Conservation (phyloP, 805 yeast genomes). For the Myxozyma melibiosi region DNA sequence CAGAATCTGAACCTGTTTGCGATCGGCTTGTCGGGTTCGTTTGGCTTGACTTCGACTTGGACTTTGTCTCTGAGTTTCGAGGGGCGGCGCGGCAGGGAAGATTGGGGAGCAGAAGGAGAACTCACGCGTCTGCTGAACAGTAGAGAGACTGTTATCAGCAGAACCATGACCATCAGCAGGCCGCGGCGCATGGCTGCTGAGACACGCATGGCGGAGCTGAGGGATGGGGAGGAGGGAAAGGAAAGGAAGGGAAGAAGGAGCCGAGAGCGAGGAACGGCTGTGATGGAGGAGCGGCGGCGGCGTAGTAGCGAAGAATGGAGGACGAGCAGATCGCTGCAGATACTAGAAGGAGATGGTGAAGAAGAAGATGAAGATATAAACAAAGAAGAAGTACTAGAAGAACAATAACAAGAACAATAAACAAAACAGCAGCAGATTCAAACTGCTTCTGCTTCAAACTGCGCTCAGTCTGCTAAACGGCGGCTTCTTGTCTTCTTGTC, state of each 20-base stretch:
- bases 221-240: neutral
- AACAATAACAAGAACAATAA: no score
- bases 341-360: neutral
- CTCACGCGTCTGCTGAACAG: constrained; percentile 18
- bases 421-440: no score
- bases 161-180: constrained; percentile 6
- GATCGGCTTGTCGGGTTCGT: no score
- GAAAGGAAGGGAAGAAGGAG: neutral
- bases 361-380: neutral
- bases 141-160: constrained; percentile 11
- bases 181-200: constrained; percentile 23
- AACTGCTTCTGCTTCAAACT: no score
- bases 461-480: no score
- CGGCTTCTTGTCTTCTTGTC: no score
- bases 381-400: neutral
- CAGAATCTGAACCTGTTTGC: neutral
- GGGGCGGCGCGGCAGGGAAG: constrained; percentile 1
- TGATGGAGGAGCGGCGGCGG: neutral
- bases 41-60: no score
- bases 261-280: neutral
- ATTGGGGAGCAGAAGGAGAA: constrained; percentile 6
- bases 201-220: constrained; percentile 8
- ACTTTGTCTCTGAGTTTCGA: no score
- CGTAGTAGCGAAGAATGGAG: no score
- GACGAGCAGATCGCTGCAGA: neutral